Percentiles rank a stretch among this genome's conserved stretches.
Evolutionary conservation across 228 moss, liverwort and hornwort genomes (phyloP).

Genomic region (Sphagnum fallax): DNA sequence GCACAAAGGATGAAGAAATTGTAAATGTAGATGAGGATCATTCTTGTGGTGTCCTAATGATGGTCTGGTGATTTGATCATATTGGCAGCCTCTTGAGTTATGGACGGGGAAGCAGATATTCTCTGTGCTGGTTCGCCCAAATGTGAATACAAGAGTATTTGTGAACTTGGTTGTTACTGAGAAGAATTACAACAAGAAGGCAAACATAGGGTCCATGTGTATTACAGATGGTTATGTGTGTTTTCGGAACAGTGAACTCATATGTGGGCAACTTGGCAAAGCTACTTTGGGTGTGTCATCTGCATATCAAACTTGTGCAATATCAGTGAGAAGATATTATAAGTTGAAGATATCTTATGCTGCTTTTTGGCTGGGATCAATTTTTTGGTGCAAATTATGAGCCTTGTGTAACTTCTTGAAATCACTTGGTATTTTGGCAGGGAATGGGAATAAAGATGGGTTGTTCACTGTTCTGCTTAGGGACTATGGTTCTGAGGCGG

Average conservation of each 20-base stretch:
- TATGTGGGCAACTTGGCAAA: constrained; percentile 96
- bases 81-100: constrained; percentile 79
- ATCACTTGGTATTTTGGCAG: constrained; percentile 16
- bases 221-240: constrained; percentile 86
- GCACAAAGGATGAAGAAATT: no score
- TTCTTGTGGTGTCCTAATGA: no score
- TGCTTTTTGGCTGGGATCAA: no score
- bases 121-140: constrained; percentile 89
- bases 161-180: constrained; percentile 84
- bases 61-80: background rate
- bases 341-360: no score
- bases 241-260: constrained; percentile 90
- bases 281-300: constrained; percentile 74
- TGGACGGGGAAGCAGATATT: constrained; percentile 99
- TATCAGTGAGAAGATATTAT: no score
- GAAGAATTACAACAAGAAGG: constrained; percentile 79
- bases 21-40: no score
- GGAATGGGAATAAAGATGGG: constrained; percentile 98
- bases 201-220: constrained; percentile 81
- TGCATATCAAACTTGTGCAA: background rate
- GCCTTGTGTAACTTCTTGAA: background rate
- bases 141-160: constrained; percentile 73
- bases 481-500: constrained; percentile 88
- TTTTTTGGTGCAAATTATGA: background rate
- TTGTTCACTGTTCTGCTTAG: constrained; percentile 80